Evolutionary conservation across 768 basidiomycete genomes (phyloP).

Genomic region (Candolleomyces efflorescens): DNA sequence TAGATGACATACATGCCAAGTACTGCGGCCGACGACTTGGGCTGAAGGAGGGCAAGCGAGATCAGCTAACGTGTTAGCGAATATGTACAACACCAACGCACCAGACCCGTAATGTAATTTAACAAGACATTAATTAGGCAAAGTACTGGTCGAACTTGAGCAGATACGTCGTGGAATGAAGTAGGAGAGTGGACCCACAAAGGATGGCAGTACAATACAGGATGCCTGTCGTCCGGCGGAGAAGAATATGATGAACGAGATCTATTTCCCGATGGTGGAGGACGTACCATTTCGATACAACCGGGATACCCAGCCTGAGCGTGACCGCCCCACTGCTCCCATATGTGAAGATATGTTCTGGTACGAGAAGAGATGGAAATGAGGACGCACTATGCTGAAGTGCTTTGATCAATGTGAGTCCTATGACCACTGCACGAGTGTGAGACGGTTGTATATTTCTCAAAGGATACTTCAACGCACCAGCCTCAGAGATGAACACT

Average conservation of each 20-base stretch:
- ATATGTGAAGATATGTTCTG: background rate
- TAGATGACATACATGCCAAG: background rate
- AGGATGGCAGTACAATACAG: background rate
- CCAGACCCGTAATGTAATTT: background rate
- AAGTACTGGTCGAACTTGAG: background rate
- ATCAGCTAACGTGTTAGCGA: too few relatives aligned
- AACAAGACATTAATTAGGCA: background rate
- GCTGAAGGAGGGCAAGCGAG: background rate
- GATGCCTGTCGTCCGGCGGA: background rate
- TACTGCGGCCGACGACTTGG: background rate
- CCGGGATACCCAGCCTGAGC: slow-evolving; percentile 1
- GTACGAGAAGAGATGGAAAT: too few relatives aligned
- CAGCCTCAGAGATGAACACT: slow-evolving; percentile 1
- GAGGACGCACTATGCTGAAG: slow-evolving; percentile 2
- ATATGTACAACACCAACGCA: too few relatives aligned
- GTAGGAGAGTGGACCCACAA: background rate
- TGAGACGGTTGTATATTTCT: background rate
- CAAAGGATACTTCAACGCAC: background rate
- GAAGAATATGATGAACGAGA: too few relatives aligned
- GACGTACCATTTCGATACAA: slow-evolving; percentile 4
- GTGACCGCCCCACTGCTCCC: background rate
- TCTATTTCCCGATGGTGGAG: background rate
- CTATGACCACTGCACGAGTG: background rate
- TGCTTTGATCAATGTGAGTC: background rate
- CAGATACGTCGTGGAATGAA: background rate